Evolutionary conservation across 2,329 filamentous ascomycete species (phyloP), one percentile per base, ranked within the genome.

Genomic region (Tothia fuscella): DNA sequence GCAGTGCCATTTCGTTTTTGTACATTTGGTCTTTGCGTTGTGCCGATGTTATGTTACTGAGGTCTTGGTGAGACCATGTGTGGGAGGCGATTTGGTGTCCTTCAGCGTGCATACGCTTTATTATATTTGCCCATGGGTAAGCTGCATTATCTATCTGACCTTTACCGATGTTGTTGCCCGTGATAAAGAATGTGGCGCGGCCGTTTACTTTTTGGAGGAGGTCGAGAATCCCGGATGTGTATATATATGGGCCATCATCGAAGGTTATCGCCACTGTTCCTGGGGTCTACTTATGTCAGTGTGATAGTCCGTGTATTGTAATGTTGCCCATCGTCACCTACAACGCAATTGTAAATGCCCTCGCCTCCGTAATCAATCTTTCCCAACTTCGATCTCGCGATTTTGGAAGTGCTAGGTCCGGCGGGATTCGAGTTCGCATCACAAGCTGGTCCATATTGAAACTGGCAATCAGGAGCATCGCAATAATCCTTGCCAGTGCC

Each of bases 111-210:
- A 74, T 74, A 46, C 70, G 68, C 57, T 72, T 68, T 44, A 78
- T 70, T n/a, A 71, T 67, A 9, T 60, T 58, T 9, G 58, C 54
- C 52, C 68, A 70, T 47, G 58, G 58, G 9, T 62, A 59, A 13
- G 59, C 62, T 3, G 63, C 56, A 42, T 68, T 62, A 47, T 76
- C 73, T 49, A 76, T 76, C 49, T 65, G 55, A 28, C 71, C 71
- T 55, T 74, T 75, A 49, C 65, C 65, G 29, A 70, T 61, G 56
- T 73, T 74, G 56, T 67, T 72, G 4, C 72, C 72, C 6, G 68
- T 74, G 46, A 82, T 65, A 56, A 81, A 82, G 55, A 83, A 83
- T 2, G 79, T 82, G 2, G 76, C 78, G 48, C 74, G 78, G 12
- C 74, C 76, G 21, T 69, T 62, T 52, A 79, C 77, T 20, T 60